Percentiles rank a stretch among this genome's conserved stretches.
phyloP scores from a whole-genome alignment of 345 rosid species.

The Populus ilicifolia region DNA sequence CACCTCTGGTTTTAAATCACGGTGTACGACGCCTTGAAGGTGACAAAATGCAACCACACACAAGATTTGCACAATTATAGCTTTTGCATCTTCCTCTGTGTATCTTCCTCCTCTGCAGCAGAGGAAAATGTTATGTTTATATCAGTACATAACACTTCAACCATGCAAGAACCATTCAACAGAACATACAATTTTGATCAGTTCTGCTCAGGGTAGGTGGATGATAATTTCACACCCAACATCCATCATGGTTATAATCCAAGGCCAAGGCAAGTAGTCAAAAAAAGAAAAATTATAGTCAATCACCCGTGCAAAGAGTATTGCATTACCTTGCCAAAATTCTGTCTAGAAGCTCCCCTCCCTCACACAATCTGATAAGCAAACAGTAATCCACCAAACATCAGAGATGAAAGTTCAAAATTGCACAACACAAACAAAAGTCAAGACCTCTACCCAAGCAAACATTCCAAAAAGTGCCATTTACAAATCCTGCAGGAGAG shows the following conservation, averaged over 20 bases:
- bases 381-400: constrained; percentile 15
- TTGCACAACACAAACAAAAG: background rate
- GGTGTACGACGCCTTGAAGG: constrained; percentile 97
- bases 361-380: constrained; percentile 79
- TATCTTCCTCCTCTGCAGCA: constrained; percentile 85
- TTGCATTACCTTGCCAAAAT: constrained; percentile 69
- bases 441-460: background rate
- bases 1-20: constrained; percentile 97
- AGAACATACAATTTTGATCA: background rate
- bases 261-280: background rate
- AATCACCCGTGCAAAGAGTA: background rate
- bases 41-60: constrained; percentile 85
- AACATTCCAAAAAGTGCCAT: background rate
- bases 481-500: background rate
- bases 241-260: background rate
- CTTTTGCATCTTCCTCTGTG: constrained; percentile 83
- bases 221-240: background rate
- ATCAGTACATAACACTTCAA: constrained; percentile 8
- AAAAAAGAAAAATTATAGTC: background rate
- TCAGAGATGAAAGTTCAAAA: constrained; percentile 7
- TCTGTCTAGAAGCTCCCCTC: constrained; percentile 91
- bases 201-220: background rate
- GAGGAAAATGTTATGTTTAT: background rate
- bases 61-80: constrained; percentile 68
- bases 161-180: background rate